Base-by-base conservation (phyloP, 2,329 filamentous ascomycete genomes). In the Arthroderma sp. region DNA sequence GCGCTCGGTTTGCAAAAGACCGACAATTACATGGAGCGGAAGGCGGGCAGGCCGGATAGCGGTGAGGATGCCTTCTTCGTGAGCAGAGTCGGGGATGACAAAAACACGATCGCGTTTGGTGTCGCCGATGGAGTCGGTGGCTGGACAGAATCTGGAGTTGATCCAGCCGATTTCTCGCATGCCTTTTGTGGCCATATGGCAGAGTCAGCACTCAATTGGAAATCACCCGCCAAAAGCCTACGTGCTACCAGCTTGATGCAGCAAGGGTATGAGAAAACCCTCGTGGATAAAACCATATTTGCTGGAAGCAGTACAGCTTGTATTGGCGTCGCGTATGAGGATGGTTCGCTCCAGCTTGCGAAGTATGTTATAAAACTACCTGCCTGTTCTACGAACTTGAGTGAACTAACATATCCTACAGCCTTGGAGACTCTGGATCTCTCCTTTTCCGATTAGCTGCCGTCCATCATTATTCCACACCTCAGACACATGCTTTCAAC, bases 31-130 rank as follows among this genome's bases (percentile, higher is more conserved):
- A 78, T 62, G 70, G 77, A 72, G 53, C 70, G 74, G 57, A 77
- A 78, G 59, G 70, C 68, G 53, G 73, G 69, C 50, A 78, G 83
- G 27, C 84, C 82, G 41, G 82, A 78, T 47, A 91, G 84, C 42
- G 91, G 91, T 10, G 88, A 98, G 65, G 91, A 98, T 72, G 86
- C 91, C 47, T 96, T 95, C 69, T 98, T 98, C 65, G 82, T 91
- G 55, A 77, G 83, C 58, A 78, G 80, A 27, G 70, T 95, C n/a
- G 85, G 83, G 8, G 80, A 78, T 36, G 50, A 57, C 36, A 49
- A 55, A 3, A 51, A 53, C 6, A 51, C 56, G 5, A 75, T 94
- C 7, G 86, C 88, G 0, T 82, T 98, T 54, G 91, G 86, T 11
- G 77, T 98, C 27, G 87, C 88, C 43, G 91, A 98, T 61, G 91